These are phyloP conservation scores for Debaryomyces nepalensis DNA, from an alignment of 1,139 yeast genomes.

Conservation along the genomic window DNA sequence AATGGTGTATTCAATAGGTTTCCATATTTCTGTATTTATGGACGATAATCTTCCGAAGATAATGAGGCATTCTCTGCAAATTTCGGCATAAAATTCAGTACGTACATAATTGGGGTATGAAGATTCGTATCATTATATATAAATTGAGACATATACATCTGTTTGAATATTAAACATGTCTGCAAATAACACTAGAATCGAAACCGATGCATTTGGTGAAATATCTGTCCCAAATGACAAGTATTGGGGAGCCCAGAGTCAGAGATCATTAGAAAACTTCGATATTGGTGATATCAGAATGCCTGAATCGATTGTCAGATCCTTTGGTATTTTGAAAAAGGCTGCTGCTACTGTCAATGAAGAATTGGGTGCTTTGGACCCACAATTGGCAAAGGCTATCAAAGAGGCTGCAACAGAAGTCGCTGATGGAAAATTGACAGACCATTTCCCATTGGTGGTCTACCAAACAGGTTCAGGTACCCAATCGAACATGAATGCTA, in stretches of 20 bases:
- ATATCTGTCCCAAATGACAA: conserved; percentile 77
- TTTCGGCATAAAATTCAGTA: too few species aligned
- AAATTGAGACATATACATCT: background rate
- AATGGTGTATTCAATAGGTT: background rate
- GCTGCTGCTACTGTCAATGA: conserved; percentile 89
- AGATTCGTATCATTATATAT: too few species aligned
- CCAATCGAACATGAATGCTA: conserved; percentile 95
- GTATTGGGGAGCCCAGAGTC: conserved; percentile 97
- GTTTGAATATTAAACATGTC: background rate
- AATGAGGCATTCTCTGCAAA: too few species aligned
- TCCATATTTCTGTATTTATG: background rate
- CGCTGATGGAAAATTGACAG: conserved; percentile 78
- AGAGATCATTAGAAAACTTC: conserved; percentile 83
- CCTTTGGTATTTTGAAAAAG: conserved; percentile 87
- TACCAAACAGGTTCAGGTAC: conserved; percentile 98
- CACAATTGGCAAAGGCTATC: conserved; percentile 75
- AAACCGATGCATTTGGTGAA: conserved; percentile 91
- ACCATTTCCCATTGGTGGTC: conserved; percentile 92
- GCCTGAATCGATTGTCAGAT: conserved; percentile 83
- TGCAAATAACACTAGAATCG: conserved; percentile 49
- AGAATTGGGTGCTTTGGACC: conserved; percentile 72
- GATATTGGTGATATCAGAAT: conserved; percentile 86
- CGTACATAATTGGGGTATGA: too few species aligned
- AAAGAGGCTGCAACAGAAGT: conserved; percentile 91
- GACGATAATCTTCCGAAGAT: conserved; percentile 2